A percentile compares a stretch with the other conserved stretches of the same genome.
Conservation (phyloP, 331 rosid species). For the Pyracantha coccinea region DNA sequence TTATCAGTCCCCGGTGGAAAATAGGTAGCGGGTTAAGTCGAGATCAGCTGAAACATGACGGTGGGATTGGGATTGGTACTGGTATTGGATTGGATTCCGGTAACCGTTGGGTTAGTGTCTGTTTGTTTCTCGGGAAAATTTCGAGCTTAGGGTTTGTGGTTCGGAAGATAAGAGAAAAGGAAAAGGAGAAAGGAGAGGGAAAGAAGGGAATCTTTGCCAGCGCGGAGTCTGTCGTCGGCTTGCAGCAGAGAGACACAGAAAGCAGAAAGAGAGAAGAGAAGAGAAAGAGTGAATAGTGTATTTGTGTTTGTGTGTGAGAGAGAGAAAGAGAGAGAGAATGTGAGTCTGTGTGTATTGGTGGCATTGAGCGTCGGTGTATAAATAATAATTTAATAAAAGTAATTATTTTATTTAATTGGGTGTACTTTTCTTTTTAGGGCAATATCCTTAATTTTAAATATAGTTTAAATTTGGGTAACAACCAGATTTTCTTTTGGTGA, state of each 20-base stretch:
- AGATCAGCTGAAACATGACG: slow-evolving; percentile 11
- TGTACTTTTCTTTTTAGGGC: not conserved
- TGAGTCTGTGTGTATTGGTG: not conserved
- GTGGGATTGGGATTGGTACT: not conserved
- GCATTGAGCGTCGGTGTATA: not conserved
- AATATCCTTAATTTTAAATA: not conserved
- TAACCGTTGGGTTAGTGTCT: not conserved
- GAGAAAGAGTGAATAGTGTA: not conserved
- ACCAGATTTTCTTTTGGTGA: not conserved
- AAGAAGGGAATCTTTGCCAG: slow-evolving; percentile 63
- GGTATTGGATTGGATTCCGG: slow-evolving; percentile 3
- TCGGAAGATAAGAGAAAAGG: not conserved
- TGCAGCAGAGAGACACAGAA: slow-evolving; percentile 20
- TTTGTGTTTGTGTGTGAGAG: slow-evolving; percentile 1
- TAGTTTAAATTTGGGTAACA: not conserved
- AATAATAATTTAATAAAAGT: too few species aligned
- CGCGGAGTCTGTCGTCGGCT: slow-evolving; percentile 63
- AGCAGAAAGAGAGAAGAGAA: too few species aligned
- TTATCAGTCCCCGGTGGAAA: not conserved
- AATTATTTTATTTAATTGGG: not conserved
- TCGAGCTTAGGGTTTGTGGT: slow-evolving; percentile 6
- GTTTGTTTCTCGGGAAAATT: slow-evolving; percentile 17
- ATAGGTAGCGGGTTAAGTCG: not conserved
- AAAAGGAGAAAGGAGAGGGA: not conserved
- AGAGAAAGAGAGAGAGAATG: not conserved